Evolutionary conservation across 2,329 filamentous ascomycete genomes (phyloP), one percentile per base, ranked within the genome.

Genomic region (Aureobasidium leucospermi): DNA sequence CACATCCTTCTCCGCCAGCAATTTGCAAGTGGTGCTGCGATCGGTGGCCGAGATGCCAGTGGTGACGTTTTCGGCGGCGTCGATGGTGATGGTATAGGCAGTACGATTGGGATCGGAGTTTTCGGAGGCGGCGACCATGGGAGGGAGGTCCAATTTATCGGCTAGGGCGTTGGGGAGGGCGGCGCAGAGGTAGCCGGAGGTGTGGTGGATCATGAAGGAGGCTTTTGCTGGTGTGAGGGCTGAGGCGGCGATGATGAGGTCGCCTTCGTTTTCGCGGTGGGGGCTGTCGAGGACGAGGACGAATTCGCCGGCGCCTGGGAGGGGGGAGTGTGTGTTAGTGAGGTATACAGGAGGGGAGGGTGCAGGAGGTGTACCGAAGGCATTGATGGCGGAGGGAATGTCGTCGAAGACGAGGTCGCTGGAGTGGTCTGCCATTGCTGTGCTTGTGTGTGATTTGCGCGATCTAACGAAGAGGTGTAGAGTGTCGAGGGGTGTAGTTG

Each of bases 211-310:
- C 82, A 99, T 87, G 79, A 96, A 99, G 68, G 91, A 90, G 86
- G 96, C 95, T 76, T 97, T 93, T 65, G 89, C 83, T 28, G 91
- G 81, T 8, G 93, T 96, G 64, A 96, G 78, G 68, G 88, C 82
- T 66, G 90, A 79, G 63, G 91, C 93, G 65, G 94, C 90, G 70
- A 97, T 95, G 75, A 97, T 96, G 51, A 99, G 84, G 77, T 99
- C 94, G 74, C 92, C 94, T 81, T 99, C 94, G 74, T 99, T 99
- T 75, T 99, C 94, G 74, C 94, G 92, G 63, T 86, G 84, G 64
- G 90, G 85, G 66, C 90, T 89, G 79, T 99, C 94, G 69, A 99
- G 89, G 39, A 96, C 93, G 63, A 99, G 85, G 72, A 99, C 87
- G 81, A 97, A 97, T 71, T 97, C 86, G 74, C 90, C 91, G 65